These are phyloP conservation scores for Biancaea sappan DNA, from an alignment of 306 rosid species.

Conservation along the genomic window DNA sequence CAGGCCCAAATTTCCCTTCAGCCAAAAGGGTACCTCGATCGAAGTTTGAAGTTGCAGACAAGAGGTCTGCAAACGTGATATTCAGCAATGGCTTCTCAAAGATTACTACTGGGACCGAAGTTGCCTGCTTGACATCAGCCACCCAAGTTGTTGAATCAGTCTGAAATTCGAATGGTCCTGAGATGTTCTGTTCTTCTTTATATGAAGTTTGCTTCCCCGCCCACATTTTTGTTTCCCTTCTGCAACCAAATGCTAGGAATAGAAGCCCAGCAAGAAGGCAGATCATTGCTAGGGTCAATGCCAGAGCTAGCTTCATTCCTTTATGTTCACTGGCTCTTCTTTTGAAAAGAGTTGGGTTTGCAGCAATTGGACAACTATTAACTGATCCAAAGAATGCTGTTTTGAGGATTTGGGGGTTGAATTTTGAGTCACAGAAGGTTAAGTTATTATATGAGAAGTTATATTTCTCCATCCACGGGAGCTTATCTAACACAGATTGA, in stretches of 20 bases:
- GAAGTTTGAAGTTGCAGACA: conserved; percentile 90
- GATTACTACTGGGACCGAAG: conserved; percentile 80
- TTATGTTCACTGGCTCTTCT: conserved; percentile 46
- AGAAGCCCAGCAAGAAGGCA: conserved; percentile 75
- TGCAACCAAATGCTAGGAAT: conserved; percentile 78
- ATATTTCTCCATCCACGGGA: conserved; percentile 72
- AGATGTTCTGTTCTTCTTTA: conserved; percentile 84
- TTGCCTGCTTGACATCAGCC: conserved; percentile 98
- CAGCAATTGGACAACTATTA: conserved; percentile 89
- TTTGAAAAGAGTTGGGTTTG: conserved; percentile 60
- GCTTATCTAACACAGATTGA: conserved; percentile 53
- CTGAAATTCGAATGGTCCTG: conserved; percentile 93
- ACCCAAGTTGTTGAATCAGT: conserved; percentile 99
- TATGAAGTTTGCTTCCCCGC: conserved; percentile 70
- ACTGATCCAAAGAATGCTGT: conserved; percentile 67
- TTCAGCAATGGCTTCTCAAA: conserved; percentile 92
- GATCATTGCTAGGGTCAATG: conserved; percentile 66
- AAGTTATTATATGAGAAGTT: conserved; percentile 94
- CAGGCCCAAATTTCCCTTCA: conserved; percentile 99
- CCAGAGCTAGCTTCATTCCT: conserved; percentile 79
- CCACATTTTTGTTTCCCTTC: conserved; percentile 78
- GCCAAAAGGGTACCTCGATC: conserved; percentile 93
- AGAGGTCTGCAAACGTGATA: conserved; percentile 89
- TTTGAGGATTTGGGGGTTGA: conserved; percentile 50
- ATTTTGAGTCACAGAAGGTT: conserved; percentile 69